A percentile compares a stretch with the other conserved stretches of the same genome.
Evolutionary conservation across 2,329 filamentous ascomycete genomes (phyloP).

Genomic region (Hypoxylon sp.): DNA sequence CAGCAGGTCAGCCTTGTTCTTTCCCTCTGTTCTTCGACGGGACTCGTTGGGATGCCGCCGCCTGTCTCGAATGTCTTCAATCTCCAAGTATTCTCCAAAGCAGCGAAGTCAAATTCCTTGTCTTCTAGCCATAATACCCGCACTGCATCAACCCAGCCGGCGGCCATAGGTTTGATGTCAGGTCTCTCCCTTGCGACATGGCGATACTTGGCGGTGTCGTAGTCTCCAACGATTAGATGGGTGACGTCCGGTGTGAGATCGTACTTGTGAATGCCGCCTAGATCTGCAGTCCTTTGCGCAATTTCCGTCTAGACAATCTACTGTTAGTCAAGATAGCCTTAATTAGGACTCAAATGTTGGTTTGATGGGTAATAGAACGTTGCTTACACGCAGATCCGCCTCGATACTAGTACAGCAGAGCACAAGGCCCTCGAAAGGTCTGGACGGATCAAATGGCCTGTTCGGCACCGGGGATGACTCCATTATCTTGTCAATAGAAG

Average conservation of each 20-base stretch:
- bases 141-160: conserved; percentile 88
- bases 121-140: conserved; percentile 85
- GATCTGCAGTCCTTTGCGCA: conserved; percentile 76
- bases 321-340: conserved; percentile 10
- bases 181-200: conserved; percentile 92
- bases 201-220: conserved; percentile 92
- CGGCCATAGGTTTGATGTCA: conserved; percentile 86
- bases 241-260: conserved; percentile 97
- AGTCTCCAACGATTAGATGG: conserved; percentile 91
- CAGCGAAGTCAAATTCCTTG: conserved; percentile 78
- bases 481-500: conserved; percentile 41
- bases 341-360: not conserved
- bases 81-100: conserved; percentile 76
- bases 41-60: conserved; percentile 58
- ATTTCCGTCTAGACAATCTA: conserved; percentile 64
- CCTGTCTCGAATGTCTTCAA: conserved; percentile 74
- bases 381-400: conserved; percentile 80
- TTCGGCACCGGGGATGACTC: conserved; percentile 48
- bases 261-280: conserved; percentile 89
- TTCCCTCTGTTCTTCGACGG: conserved; percentile 49
- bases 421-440: conserved; percentile 78
- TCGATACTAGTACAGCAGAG: conserved; percentile 91
- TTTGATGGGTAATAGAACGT: not conserved
- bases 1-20: conserved; percentile 66
- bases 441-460: conserved; percentile 66